Evolutionary conservation across 2,329 filamentous ascomycete species (phyloP), one percentile per base, ranked within the genome.

Genomic region (Epichloe brachyelytri): DNA sequence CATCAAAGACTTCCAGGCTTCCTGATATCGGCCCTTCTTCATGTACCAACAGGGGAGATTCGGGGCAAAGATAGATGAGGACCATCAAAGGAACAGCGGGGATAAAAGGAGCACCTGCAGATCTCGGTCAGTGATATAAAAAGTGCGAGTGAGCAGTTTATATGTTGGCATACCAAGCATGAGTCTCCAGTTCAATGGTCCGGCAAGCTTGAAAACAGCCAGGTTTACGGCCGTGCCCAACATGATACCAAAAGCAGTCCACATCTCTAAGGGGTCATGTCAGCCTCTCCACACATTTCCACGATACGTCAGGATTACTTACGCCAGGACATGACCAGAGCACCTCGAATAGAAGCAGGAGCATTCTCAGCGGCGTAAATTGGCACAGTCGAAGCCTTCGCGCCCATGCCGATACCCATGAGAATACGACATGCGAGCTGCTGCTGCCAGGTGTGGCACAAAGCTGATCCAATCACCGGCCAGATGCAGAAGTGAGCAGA

Each of bases 261-360:
- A 85, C 67, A 85, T 76, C 55, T 79, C 67, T 88, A 43, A 20
- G 4, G 14, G 15, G 2, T 12, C 47, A 51, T 43, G 36, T 19
- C 33, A 48, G n/a, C 43, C 2, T 15, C 20, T 11, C 5, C 15
- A 3, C 7, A 3, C n/a, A 11, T 7, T 30, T 5, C 4, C 4
- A n/a, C 7, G 11, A 5, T 11, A 10, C 2, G 37, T 14, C n/a
- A 4, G 43, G 38, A 8, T 33, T 4, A 53, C 57, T 33, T 47
- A 62, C 48, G 75, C 86, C 86, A 91, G 54, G 82, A 83, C 86
- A 91, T 91, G 55, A 90, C 86, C 3, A 93, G 71, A 15, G 83
- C 85, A 57, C 85, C 84, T 59, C 85, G 76, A 49, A 88, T 82
- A 4, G 72, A 64, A 2, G 84, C 80, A 0, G 85, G 85, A 0